phyloP scores from a whole-genome alignment of 805 yeast genomes.

The Yarrowia phangngaensis region DNA sequence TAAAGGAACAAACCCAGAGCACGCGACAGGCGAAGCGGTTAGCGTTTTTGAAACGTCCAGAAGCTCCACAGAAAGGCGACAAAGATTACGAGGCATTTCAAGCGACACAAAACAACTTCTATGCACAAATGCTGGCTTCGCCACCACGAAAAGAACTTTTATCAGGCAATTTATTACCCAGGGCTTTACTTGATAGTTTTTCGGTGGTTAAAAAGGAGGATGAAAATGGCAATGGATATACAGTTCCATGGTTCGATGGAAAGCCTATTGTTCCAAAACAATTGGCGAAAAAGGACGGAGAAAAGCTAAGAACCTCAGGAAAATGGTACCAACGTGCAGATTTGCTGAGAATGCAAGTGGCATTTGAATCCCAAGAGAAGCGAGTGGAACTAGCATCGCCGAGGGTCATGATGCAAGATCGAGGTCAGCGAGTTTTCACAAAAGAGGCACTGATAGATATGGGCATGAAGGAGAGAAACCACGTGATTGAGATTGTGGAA shows the following conservation, averaged over 20 bases:
- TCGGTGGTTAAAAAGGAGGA: not conserved
- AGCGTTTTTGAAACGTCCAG: not conserved
- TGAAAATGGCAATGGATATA: not conserved
- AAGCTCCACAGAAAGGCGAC: not conserved
- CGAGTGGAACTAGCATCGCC: not conserved
- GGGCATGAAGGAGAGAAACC: no score
- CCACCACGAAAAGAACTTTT: not conserved
- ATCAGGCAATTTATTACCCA: not conserved
- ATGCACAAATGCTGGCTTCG: conserved; percentile 7
- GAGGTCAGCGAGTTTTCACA: not conserved
- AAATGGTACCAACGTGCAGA: not conserved
- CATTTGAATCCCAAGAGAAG: not conserved
- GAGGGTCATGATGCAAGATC: not conserved
- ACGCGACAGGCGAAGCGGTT: not conserved
- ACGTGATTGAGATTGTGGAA: no score
- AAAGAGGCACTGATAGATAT: not conserved
- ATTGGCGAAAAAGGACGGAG: not conserved
- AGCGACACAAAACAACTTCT: not conserved
- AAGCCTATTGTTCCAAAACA: not conserved
- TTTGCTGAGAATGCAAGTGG: not conserved
- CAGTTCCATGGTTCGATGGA: not conserved
- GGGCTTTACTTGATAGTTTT: not conserved
- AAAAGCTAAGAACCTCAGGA: not conserved
- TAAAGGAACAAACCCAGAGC: not conserved
- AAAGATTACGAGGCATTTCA: not conserved